These are phyloP conservation scores for Fraxinus angustifolia DNA, from an alignment of 305 asterid species.

Conservation along the genomic window DNA sequence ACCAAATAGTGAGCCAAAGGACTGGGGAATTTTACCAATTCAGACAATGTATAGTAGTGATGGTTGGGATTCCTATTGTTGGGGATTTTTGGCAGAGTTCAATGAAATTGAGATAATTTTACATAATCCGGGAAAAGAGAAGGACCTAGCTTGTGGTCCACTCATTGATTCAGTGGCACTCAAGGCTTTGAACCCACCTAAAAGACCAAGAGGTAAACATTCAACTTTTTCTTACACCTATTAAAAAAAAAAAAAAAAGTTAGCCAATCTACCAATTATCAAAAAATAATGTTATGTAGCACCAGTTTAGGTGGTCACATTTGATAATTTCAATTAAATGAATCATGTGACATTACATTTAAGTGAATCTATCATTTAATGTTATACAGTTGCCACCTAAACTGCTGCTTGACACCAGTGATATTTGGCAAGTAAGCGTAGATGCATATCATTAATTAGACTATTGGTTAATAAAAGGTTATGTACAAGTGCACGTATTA, in stretches of 20 bases:
- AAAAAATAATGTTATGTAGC: too few species aligned
- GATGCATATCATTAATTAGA: too few species aligned
- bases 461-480: too few species aligned
- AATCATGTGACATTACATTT: too few species aligned
- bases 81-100: slow-evolving; percentile 68
- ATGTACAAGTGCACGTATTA: background rate
- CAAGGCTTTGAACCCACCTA: slow-evolving; percentile 39
- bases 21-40: slow-evolving; percentile 55
- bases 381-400: too few species aligned
- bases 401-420: too few species aligned
- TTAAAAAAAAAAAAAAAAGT: background rate
- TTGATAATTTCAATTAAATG: too few species aligned
- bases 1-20: slow-evolving; percentile 40
- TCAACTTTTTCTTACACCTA: background rate
- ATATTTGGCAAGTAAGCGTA: too few species aligned
- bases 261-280: too few species aligned
- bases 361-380: too few species aligned
- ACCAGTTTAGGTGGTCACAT: too few species aligned
- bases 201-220: slow-evolving; percentile 35
- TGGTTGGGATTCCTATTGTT: slow-evolving; percentile 70
- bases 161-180: slow-evolving; percentile 57
- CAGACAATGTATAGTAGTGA: slow-evolving; percentile 70
- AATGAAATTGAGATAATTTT: slow-evolving; percentile 40
- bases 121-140: slow-evolving; percentile 57
- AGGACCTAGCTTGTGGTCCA: slow-evolving; percentile 63